Percentiles rank a stretch among this genome's conserved stretches.
These are phyloP conservation scores for Yamadazyma atlantica DNA, from an alignment of 1,139 yeast genomes.

Conservation along the genomic window DNA sequence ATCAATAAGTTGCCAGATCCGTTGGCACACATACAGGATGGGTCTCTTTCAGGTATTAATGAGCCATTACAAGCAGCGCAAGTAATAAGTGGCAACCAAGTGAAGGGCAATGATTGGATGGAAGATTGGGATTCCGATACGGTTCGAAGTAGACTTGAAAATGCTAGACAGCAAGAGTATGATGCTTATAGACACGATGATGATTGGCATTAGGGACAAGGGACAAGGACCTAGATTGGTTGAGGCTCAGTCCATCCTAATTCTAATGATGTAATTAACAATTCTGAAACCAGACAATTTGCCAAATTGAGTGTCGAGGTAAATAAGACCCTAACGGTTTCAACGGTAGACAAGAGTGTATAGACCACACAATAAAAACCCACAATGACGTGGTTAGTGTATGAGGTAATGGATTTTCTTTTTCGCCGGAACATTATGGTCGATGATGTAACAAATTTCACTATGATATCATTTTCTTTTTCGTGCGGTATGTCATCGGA, in stretches of 20 bases:
- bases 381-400: neutral
- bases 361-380: no score
- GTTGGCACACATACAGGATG: constrained; percentile 45
- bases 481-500: neutral
- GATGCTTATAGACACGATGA: constrained; percentile 46
- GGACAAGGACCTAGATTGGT: neutral
- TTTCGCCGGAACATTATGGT: neutral
- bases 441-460: neutral
- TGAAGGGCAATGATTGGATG: constrained; percentile 35
- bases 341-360: neutral
- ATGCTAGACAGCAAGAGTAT: constrained; percentile 35
- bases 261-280: no score
- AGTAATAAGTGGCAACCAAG: constrained; percentile 45
- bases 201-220: constrained; percentile 18
- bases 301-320: no score
- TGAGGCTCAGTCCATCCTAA: no score
- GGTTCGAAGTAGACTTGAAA: constrained; percentile 17
- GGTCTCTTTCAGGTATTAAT: constrained; percentile 27
- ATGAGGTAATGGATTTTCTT: neutral
- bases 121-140: constrained; percentile 25
- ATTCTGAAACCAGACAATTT: no score
- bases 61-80: constrained; percentile 44
- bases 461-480: neutral
- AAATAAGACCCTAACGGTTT: neutral
- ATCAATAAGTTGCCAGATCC: constrained; percentile 43